These are phyloP conservation scores for Binderoboletus segoi DNA, from an alignment of 1,284 basidiomycete genomes.

Conservation along the genomic window DNA sequence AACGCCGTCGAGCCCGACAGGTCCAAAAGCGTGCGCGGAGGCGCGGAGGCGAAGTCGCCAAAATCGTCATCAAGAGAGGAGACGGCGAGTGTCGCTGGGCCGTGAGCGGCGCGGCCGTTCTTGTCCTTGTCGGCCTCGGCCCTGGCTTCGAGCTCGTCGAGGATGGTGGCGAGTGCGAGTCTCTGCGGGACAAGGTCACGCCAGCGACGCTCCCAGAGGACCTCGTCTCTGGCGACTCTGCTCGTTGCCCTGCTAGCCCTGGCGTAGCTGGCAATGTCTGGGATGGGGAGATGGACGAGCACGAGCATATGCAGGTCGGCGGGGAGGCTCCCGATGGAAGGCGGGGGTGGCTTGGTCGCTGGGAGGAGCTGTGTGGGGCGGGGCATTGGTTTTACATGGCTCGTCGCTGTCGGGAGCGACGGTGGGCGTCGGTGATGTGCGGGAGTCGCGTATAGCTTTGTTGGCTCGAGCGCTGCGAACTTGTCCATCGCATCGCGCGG, in stretches of 20 bases:
- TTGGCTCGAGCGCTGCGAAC: conserved; percentile 75
- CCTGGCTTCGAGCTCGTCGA: conserved; percentile 62
- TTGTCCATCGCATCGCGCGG: too few relatives aligned
- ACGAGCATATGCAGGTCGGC: conserved; percentile 75
- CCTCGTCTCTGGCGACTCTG: conserved; percentile 67
- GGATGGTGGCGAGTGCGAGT: conserved; percentile 45
- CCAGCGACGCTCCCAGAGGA: conserved; percentile 77
- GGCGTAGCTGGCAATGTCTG: conserved; percentile 78
- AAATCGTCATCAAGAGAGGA: conserved; percentile 83
- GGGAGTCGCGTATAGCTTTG: conserved; percentile 54
- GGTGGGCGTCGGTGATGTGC: conserved; percentile 2
- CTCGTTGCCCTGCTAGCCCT: conserved; percentile 66
- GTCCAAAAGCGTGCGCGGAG: conserved; percentile 24
- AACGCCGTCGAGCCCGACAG: too few relatives aligned
- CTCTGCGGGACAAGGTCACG: conserved; percentile 52
- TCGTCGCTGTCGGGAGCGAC: conserved; percentile 10
- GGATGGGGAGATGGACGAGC: conserved; percentile 70
- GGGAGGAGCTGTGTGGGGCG: conserved; percentile 32
- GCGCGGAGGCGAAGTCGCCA: conserved; percentile 76
- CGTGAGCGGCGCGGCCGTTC: conserved; percentile 2
- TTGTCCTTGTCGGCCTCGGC: conserved; percentile 20
- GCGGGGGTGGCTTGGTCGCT: conserved; percentile 27
- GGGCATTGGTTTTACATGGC: too few relatives aligned
- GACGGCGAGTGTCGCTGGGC: conserved; percentile 59
- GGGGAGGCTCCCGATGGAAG: conserved; percentile 72